Evolutionary conservation across 495 filamentous ascomycete genomes (phyloP), one percentile per base, ranked within the genome.

Genomic region (Hypoxylon subgilvum): DNA sequence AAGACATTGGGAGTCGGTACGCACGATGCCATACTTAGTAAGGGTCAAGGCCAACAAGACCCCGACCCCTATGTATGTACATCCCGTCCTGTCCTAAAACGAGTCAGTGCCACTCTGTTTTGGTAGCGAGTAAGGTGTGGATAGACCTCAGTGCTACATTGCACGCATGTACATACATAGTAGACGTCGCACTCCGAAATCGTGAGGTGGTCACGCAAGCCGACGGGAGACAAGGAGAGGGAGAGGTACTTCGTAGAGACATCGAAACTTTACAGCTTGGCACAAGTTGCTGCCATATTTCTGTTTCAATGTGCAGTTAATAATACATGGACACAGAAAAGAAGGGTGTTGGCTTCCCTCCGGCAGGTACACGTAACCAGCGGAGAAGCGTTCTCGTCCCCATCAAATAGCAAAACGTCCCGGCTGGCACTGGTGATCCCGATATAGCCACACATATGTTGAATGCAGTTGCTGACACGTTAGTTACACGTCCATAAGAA

Each of bases 71-170:
- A 27, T 27, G 8, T 8, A n/a, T 27, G 13, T 13, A 38, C 49
- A 53, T 53, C 39, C 54, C 54, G 44, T 59, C 38, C 61, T 54
- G 61, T 64, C 43, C 32, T 25, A 16, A 40, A 31, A 14, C 10
- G 31, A 53, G 22, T 44, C 23, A 63, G n/a, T 19, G 32, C 7
- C 34, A 18, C 9, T 4, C 34, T 38, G 27, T 27, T 44, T 22
- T 55, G 61, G 54, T 51, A 59, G 38, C 54, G 54, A 64, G 61
- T 34, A 8, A 27, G 23, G 6, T 59, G 44, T 27, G 61, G 44
- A 59, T 54, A 50, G 61, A 59, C 61, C 61, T 49, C 45, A 18
- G 14, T 58, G 27, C 61, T 38, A 55, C 44, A 19, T 51, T 40
- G 34, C 39, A 22, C 39, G 32, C 49, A 51, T 25, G 45, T 34